These are phyloP conservation scores for Thalassiosira mediterranea DNA, from an alignment of 352 stramenopile species.

Conservation along the genomic window DNA sequence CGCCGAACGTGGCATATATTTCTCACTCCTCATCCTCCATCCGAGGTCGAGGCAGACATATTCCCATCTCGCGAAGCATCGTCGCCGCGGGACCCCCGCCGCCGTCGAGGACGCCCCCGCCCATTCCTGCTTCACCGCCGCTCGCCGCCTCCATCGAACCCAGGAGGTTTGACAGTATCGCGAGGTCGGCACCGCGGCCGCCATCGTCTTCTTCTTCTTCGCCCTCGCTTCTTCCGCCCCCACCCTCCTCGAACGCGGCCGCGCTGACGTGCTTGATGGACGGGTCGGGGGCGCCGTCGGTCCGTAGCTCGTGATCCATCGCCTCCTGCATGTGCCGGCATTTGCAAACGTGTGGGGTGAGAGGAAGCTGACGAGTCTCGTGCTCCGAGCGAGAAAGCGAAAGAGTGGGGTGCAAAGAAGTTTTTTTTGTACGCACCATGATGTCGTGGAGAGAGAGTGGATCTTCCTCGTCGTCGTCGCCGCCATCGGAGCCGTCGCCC, in stretches of 20 bases:
- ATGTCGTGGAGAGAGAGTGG: slow-evolving; percentile 32
- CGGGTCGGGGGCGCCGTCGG: background rate
- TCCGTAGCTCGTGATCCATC: slow-evolving; percentile 68
- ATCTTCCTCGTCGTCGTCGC: slow-evolving; percentile 29
- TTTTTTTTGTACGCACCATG: too few relatives aligned
- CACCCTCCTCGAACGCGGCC: too few relatives aligned
- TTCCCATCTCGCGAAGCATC: slow-evolving; percentile 67
- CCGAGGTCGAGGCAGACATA: slow-evolving; percentile 25
- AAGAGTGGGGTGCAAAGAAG: too few relatives aligned
- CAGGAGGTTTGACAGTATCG: slow-evolving; percentile 62
- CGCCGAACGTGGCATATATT: too few relatives aligned
- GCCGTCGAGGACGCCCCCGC: too few relatives aligned
- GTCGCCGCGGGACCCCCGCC: slow-evolving; percentile 58
- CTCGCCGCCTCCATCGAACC: slow-evolving; percentile 64
- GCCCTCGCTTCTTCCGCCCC: too few relatives aligned
- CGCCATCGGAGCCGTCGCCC: slow-evolving; percentile 30
- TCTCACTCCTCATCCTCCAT: too few relatives aligned
- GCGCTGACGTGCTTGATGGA: slow-evolving; percentile 35
- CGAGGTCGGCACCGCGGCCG: slow-evolving; percentile 15
- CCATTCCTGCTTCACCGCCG: too few relatives aligned
- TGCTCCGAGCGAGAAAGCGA: too few relatives aligned
- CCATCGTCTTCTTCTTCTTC: slow-evolving; percentile 13
- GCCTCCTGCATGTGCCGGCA: too few relatives aligned
- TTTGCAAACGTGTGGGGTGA: too few relatives aligned
- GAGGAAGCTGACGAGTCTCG: too few relatives aligned